Evolutionary conservation across 495 filamentous ascomycete species (phyloP).

Genomic region (Choiromyces venosus): DNA sequence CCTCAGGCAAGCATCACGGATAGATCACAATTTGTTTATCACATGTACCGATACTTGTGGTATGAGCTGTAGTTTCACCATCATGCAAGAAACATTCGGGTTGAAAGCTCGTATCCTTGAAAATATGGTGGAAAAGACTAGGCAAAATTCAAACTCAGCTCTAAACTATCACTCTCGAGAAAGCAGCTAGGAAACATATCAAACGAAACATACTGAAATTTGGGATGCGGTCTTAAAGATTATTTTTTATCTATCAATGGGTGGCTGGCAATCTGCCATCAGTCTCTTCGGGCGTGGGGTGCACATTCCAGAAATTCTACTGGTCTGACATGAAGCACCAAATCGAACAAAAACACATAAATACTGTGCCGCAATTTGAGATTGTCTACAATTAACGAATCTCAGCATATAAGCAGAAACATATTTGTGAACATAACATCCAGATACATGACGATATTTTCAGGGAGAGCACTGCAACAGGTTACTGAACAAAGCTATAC

Average conservation of each 20-base stretch:
- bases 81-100: not conserved
- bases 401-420: not conserved
- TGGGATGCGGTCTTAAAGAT: not conserved
- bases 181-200: not conserved
- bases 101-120: not conserved
- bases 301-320: not conserved
- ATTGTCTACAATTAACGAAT: not conserved
- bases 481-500: not conserved
- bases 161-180: not conserved
- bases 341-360: constrained; percentile 5
- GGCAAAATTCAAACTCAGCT: not conserved
- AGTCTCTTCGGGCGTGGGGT: not conserved
- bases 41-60: not conserved
- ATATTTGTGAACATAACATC: not conserved
- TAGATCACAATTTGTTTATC: constrained; percentile 4
- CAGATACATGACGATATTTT: not conserved
- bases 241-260: not conserved
- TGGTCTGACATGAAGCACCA: not conserved
- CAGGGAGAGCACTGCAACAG: not conserved
- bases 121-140: not conserved
- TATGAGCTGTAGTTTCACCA: constrained; percentile 2
- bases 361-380: not conserved
- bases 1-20: not conserved
- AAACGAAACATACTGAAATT: not conserved
- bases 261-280: not conserved